Evolutionary conservation across 306 rosid genomes (phyloP), one percentile per base, ranked within the genome.

Genomic region (Begonia masoniana): DNA sequence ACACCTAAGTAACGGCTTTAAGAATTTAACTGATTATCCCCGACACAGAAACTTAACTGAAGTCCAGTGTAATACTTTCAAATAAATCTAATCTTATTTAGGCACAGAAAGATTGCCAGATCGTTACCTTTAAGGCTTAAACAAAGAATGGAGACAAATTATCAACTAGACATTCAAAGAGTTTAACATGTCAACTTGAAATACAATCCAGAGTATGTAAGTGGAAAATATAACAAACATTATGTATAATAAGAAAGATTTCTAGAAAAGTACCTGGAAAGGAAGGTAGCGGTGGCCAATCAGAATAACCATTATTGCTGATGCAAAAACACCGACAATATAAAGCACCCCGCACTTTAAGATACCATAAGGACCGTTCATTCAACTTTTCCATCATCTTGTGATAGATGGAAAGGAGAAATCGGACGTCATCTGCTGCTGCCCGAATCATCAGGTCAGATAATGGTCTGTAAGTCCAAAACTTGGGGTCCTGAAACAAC

Each of bases 371-470:
- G 50, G 96, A 77, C 57, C 68, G 66, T 48, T 78, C 85, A 64
- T 58, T 92, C 66, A 86, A 52, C 74, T 83, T 92, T 64, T 61
- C 83, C 92, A 81, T 86, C 93, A 92, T 83, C 76, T 62, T 87
- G 73, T 76, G 81, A 74, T 92, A 81, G 59, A 92, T 75, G 79
- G 74, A 77, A 50, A 77, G 96, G 63, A 92, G 99, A 71, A 86
- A 92, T 62, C 99, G 96, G 54, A 92, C 99, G 67, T 92, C 96
- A 70, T 83, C 99, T 43, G 99, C 84, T 4, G 99, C 99, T 51
- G 95, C 77, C 41, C 88, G 96, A 70, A 92, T 76, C 99, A 92
- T 92, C 70, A 31, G 72, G 73, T 92, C 96, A 56, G 99, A 81
- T 60, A 92, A 65, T 63, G 99, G 99, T 64, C 99, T 75, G 69